Evolutionary conservation across 805 yeast species (phyloP).

Genomic region (Hanseniaspora hatyaiensis): DNA sequence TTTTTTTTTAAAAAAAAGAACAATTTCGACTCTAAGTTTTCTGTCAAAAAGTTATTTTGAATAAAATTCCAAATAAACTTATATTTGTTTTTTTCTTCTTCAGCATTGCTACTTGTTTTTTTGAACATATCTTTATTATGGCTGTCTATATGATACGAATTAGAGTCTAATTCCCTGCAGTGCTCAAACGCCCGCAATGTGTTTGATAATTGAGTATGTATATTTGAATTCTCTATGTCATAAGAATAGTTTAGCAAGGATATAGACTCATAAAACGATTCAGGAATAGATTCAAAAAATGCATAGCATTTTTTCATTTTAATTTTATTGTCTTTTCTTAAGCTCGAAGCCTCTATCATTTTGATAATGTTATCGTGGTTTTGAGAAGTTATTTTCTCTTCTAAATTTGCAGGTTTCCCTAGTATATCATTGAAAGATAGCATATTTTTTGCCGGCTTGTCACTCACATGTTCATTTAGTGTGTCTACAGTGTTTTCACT

Average conservation of each 20-base stretch:
- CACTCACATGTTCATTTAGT: not conserved
- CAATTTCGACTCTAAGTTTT: not conserved
- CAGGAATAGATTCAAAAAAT: conserved; percentile 1
- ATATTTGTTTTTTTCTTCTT: conserved; percentile 7
- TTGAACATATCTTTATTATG: conserved; percentile 1
- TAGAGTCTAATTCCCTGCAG: conserved; percentile 10
- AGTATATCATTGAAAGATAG: conserved; percentile 12
- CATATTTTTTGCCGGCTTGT: not conserved
- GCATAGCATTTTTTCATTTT: conserved; percentile 3
- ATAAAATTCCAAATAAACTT: conserved; percentile 13
- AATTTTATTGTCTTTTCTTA: not conserved
- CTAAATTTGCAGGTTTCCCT: not conserved
- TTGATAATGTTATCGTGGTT: not conserved
- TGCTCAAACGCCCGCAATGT: conserved; percentile 2
- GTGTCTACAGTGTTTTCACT: not conserved
- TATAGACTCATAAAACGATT: not conserved
- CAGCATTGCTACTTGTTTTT: not conserved
- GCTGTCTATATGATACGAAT: not conserved
- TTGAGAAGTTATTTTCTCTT: not conserved
- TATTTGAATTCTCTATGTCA: not conserved
- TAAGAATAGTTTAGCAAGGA: not conserved
- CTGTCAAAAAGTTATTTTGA: not conserved
- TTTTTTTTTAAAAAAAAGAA: not conserved
- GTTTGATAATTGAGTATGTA: not conserved
- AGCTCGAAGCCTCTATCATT: not conserved